Percentiles rank a stretch among this genome's conserved stretches.
phyloP scores from a whole-genome alignment of 805 yeast species.

The Myxozyma udenii region DNA sequence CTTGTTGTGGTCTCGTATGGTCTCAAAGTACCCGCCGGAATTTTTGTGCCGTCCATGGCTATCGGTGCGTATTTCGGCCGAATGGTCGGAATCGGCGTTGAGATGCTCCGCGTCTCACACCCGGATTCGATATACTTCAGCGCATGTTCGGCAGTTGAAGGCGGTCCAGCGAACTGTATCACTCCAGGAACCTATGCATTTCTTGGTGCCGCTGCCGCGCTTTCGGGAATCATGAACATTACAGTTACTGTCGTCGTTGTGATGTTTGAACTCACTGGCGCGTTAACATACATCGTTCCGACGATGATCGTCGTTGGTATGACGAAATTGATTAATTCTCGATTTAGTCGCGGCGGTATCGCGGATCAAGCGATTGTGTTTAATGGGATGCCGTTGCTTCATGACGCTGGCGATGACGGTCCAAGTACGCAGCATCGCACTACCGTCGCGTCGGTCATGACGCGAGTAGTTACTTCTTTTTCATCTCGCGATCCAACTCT shows the following conservation, averaged over 20 bases:
- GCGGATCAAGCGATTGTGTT: conserved; percentile 92
- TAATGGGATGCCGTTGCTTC: conserved; percentile 81
- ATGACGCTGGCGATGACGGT: conserved; percentile 44
- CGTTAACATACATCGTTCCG: conserved; percentile 84
- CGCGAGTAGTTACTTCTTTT: conserved; percentile 36
- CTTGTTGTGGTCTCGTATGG: conserved; percentile 86
- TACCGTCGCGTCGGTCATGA: conserved; percentile 61
- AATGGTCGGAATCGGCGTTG: conserved; percentile 70
- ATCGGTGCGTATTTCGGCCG: conserved; percentile 95
- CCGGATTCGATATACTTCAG: conserved; percentile 42
- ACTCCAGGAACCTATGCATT: conserved; percentile 95
- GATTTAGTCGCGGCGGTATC: conserved; percentile 80
- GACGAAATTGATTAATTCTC: conserved; percentile 75
- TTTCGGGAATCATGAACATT: conserved; percentile 90
- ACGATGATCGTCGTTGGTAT: conserved; percentile 93
- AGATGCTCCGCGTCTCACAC: conserved; percentile 45
- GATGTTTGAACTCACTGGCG: conserved; percentile 96
- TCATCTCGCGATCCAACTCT: conserved; percentile 24
- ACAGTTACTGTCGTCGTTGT: conserved; percentile 91
- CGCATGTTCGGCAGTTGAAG: conserved; percentile 43
- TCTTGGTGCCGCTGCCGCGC: conserved; percentile 92
- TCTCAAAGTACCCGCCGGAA: conserved; percentile 91
- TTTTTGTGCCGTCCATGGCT: conserved; percentile 95
- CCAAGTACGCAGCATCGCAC: conserved; percentile 23
- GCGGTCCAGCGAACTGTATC: conserved; percentile 47